Base-by-base conservation (phyloP, 768 basidiomycete species). In the Mycena kentingensis region DNA sequence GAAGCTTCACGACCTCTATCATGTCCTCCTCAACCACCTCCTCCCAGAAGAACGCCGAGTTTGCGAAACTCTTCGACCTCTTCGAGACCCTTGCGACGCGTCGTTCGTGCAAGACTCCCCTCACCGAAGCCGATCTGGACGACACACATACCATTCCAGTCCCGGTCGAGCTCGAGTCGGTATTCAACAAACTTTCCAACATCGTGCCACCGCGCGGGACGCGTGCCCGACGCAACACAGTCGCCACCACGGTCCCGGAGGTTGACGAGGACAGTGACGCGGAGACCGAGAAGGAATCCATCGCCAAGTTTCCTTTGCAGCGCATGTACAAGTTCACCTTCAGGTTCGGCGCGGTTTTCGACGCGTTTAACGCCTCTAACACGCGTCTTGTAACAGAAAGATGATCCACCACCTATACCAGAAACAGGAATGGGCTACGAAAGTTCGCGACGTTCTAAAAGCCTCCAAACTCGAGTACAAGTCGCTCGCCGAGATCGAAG, bases 401-500 rank as follows among this genome's bases (percentile, higher is more conserved):
- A 86, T 84, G 82, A 65, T 85, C 51, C 82, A 87, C 70, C 80
- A 83, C 63, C 71, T 86, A 11, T 87, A 87, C 65, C 73, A 77
- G 19, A 24, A 12, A 21, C 42, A 81, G 19, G 83, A 84, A 48
- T 87, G 83, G 81, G 73, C 69, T 1, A 70, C 72, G 57, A 82
- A 79, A 64, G 77, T 84, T 46, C 78, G 77, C 63, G 74, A 74
- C 21, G 73, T 78, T 19, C 61, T 85, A 63, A 76, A 80, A 62
- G 70, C 65, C 49, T 84, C 83, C 36, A 76, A 77, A 65, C 73
- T 69, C 32, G 77, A 79, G 51, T 86, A 78, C 67, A 83, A 79
- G 64, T 77, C 84, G 2, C 61, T 86, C 42, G 75, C 75, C 0
- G 78, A 80, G 43, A 34, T 26, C 29, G 22, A 11, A 19, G 15